phyloP scores from a whole-genome alignment of 2,329 filamentous ascomycete species.

The Camillea tinctor region DNA sequence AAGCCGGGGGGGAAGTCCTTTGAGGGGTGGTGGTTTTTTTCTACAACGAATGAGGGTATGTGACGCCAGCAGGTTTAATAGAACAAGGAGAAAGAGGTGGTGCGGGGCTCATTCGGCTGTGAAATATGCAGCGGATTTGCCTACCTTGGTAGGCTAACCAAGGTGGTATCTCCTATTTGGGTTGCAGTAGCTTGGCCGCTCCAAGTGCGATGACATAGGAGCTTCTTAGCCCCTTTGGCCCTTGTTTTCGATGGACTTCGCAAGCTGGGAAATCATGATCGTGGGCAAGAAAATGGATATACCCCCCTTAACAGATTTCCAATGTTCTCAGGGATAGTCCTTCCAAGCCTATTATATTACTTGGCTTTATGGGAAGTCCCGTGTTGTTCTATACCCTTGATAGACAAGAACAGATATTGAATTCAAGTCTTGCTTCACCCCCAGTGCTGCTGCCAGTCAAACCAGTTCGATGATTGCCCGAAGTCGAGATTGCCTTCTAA shows the following conservation, averaged over 20 bases:
- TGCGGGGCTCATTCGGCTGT: background rate
- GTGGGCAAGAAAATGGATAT: background rate
- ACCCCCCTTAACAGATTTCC: background rate
- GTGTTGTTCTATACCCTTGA: background rate
- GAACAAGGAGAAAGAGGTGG: background rate
- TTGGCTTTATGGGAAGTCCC: background rate
- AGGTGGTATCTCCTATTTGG: background rate
- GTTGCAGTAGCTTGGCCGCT: background rate
- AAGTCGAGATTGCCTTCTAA: slow-evolving; percentile 56
- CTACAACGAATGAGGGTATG: background rate
- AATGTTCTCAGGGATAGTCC: background rate
- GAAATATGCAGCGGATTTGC: background rate
- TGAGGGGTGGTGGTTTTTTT: background rate
- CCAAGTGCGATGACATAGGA: background rate
- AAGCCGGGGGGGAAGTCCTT: background rate
- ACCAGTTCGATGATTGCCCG: slow-evolving; percentile 52
- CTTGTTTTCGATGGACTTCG: background rate
- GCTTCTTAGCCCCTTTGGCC: background rate
- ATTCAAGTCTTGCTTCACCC: slow-evolving; percentile 11
- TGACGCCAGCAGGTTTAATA: background rate
- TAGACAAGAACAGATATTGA: background rate
- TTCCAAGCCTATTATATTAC: background rate
- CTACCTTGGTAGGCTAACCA: background rate
- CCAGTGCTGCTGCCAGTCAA: slow-evolving; percentile 34
- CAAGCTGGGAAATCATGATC: background rate